These are phyloP conservation scores for Ogataea thermomethanolica DNA, from an alignment of 805 yeast genomes.

Conservation along the genomic window DNA sequence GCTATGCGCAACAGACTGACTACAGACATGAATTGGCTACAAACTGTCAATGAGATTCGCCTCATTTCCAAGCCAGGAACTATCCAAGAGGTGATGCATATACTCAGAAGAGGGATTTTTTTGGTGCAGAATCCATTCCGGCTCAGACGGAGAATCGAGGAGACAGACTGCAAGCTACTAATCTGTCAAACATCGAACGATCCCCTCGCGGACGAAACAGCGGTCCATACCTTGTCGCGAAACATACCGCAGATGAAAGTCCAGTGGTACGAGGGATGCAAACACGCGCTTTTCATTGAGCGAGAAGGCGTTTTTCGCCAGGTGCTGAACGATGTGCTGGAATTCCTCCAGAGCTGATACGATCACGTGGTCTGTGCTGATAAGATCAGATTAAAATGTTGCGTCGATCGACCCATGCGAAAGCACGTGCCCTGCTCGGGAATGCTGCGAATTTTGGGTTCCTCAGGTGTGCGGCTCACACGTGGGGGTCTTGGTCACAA, in stretches of 20 bases:
- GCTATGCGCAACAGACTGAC: slow-evolving; percentile 9
- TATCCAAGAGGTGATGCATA: slow-evolving; percentile 10
- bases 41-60: slow-evolving; percentile 7
- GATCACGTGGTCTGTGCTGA: too few species aligned
- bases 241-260: background rate
- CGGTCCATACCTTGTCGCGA: slow-evolving; percentile 3
- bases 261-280: slow-evolving; percentile 8
- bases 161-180: slow-evolving; percentile 1
- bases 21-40: slow-evolving; percentile 8
- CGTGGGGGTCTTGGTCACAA: slow-evolving; percentile 6
- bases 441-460: background rate
- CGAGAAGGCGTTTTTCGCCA: background rate
- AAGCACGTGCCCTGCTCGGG: slow-evolving; percentile 1
- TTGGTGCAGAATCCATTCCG: slow-evolving; percentile 1
- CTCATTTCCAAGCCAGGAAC: slow-evolving; percentile 11
- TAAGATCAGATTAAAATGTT: too few species aligned
- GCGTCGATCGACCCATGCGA: background rate
- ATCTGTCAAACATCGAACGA: slow-evolving; percentile 10
- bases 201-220: slow-evolving; percentile 6
- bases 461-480: slow-evolving; percentile 1
- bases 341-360: background rate
- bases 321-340: slow-evolving; percentile 4
- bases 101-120: slow-evolving; percentile 4
- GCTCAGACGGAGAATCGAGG: background rate
- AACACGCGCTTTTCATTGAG: slow-evolving; percentile 11